phyloP scores from a whole-genome alignment of 495 filamentous ascomycete genomes.

The Aspergillus conjunctus region DNA sequence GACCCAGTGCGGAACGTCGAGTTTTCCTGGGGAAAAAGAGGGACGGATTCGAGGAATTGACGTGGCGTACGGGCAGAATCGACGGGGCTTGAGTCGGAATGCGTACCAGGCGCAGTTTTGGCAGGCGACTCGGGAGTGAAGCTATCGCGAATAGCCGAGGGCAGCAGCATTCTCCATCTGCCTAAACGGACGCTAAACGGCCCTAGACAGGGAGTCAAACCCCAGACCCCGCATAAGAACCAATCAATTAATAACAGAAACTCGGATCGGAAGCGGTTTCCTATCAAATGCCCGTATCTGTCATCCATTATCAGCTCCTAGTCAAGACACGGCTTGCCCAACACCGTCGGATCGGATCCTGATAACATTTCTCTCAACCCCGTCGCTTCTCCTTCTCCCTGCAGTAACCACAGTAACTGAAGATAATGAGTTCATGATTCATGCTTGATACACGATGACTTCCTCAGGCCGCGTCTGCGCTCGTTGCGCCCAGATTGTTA shows the following conservation, averaged over 20 bases:
- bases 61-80: conserved; percentile 27
- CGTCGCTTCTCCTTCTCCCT: conserved; percentile 9
- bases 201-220: background rate
- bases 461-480: conserved; percentile 27
- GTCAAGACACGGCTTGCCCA: background rate
- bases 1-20: conserved; percentile 10
- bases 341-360: conserved; percentile 15
- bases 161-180: too few relatives aligned
- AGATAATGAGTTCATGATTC: too few relatives aligned
- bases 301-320: background rate
- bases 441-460: conserved; percentile 12
- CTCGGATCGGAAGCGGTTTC: conserved; percentile 1
- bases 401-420: background rate
- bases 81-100: conserved; percentile 30
- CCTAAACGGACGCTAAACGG: background rate
- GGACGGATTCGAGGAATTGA: conserved; percentile 18
- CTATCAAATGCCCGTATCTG: conserved; percentile 3
- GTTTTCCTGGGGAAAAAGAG: conserved; percentile 9
- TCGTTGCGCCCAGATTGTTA: conserved; percentile 33
- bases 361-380: conserved; percentile 12
- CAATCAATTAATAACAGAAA: conserved; percentile 21
- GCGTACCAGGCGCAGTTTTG: conserved; percentile 33
- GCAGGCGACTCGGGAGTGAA: conserved; percentile 15
- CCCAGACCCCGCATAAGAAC: conserved; percentile 5
- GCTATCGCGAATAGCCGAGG: background rate